Percentiles rank a stretch among this genome's conserved stretches.
phyloP scores from a whole-genome alignment of 768 basidiomycete species.

The Sarcomyxa edulis region DNA sequence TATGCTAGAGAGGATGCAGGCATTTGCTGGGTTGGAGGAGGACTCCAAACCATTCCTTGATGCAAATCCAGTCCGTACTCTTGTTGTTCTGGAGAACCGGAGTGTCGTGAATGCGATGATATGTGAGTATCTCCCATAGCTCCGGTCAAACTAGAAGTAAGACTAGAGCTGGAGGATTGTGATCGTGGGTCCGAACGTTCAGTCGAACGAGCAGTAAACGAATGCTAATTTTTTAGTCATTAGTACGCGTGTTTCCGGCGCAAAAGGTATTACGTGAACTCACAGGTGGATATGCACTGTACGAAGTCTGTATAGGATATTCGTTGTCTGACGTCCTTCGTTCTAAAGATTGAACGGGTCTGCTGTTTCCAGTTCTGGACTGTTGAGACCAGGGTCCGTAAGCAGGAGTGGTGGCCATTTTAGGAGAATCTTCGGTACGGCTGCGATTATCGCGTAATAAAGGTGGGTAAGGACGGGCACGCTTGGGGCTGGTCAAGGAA shows the following conservation, averaged over 20 bases:
- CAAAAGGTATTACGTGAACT: too few species aligned
- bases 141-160: conserved; percentile 52
- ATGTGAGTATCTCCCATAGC: conserved; percentile 54
- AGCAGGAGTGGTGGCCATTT: conserved; percentile 29
- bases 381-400: conserved; percentile 29
- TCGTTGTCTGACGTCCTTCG: too few species aligned
- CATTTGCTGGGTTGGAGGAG: conserved; percentile 6
- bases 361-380: too few species aligned
- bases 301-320: too few species aligned
- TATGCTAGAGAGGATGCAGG: conserved; percentile 8
- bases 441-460: conserved; percentile 20
- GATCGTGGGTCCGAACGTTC: conserved; percentile 22
- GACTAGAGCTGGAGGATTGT: conserved; percentile 34
- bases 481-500: conserved; percentile 26
- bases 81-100: conserved; percentile 13
- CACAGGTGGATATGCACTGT: too few species aligned
- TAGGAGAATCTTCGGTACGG: conserved; percentile 24
- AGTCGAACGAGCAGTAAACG: conserved; percentile 22
- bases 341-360: too few species aligned
- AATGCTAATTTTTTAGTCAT: conserved; percentile 19
- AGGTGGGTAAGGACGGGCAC: conserved; percentile 32
- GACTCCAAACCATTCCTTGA: conserved; percentile 3
- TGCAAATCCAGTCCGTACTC: conserved; percentile 12
- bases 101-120: conserved; percentile 17
- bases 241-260: too few species aligned